Evolutionary conservation across 164 flowering plant species (phyloP).

Genomic region (Stephania japonica): DNA sequence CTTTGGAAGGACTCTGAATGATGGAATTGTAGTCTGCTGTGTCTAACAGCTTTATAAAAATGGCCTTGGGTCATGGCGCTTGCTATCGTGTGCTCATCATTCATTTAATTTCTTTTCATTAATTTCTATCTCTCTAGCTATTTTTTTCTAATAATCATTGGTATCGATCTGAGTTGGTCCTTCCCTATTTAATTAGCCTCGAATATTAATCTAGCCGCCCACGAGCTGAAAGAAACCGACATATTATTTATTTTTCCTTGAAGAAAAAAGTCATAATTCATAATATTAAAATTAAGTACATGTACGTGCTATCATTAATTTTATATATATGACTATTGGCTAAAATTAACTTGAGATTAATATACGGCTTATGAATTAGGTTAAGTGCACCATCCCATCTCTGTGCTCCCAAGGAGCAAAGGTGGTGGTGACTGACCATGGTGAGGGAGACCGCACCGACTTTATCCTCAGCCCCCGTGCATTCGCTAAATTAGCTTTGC

Average conservation of each 20-base stretch:
- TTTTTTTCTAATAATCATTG: no score
- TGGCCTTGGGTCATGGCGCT: conserved; percentile 80
- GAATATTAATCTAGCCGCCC: background rate
- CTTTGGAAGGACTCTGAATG: conserved; percentile 61
- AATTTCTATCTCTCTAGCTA: no score
- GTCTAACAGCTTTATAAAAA: conserved; percentile 43
- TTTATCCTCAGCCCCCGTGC: conserved; percentile 67
- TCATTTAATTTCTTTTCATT: no score
- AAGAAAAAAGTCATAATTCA: no score
- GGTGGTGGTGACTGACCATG: conserved; percentile 73
- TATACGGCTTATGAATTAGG: conserved; percentile 34
- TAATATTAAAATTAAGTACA: background rate
- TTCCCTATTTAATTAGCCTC: background rate
- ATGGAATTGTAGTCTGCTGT: conserved; percentile 64
- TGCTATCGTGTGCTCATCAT: conserved; percentile 88
- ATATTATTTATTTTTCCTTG: no score
- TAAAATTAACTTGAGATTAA: background rate
- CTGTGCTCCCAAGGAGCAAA: conserved; percentile 54
- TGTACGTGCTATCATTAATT: background rate
- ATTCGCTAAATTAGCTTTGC: conserved; percentile 44
- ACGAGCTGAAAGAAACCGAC: no score
- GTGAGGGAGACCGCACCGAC: conserved; percentile 75
- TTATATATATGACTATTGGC: background rate
- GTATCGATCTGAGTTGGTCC: background rate
- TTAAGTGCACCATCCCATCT: conserved; percentile 52